Conservation (phyloP, 305 asterid species). For the Euphrasia arctica region DNA sequence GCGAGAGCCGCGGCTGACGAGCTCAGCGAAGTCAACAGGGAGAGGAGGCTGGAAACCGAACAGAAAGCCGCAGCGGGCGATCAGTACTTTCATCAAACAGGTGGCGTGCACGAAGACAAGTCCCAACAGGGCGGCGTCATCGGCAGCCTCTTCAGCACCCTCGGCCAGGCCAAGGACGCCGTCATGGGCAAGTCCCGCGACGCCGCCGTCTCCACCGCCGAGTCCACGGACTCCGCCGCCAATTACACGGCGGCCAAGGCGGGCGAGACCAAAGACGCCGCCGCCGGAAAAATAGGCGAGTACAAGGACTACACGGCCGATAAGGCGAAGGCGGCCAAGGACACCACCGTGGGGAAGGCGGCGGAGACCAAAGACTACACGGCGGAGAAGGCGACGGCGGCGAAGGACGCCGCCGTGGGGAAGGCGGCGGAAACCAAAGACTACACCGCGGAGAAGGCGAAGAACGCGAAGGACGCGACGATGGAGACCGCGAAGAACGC, state of each 20-base stretch:
- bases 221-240: slow-evolving; percentile 26
- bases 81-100: background rate
- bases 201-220: slow-evolving; percentile 29
- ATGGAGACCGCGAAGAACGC: slow-evolving; percentile 22
- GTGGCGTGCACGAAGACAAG: slow-evolving; percentile 25
- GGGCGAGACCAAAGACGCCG: slow-evolving; percentile 20
- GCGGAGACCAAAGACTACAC: slow-evolving; percentile 20
- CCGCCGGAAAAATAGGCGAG: background rate
- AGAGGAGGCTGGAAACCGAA: slow-evolving; percentile 23
- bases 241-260: background rate
- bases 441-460: slow-evolving; percentile 24
- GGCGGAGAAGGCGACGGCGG: slow-evolving; percentile 20
- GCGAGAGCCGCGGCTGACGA: slow-evolving; percentile 59
- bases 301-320: slow-evolving; percentile 22
- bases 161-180: slow-evolving; percentile 58
- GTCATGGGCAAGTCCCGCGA: slow-evolving; percentile 57
- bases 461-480: slow-evolving; percentile 25
- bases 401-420: slow-evolving; percentile 22
- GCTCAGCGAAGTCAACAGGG: slow-evolving; percentile 47
- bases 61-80: background rate
- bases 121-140: slow-evolving; percentile 25
- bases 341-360: slow-evolving; percentile 18
- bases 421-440: slow-evolving; percentile 22
- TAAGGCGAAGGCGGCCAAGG: slow-evolving; percentile 22
- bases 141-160: slow-evolving; percentile 38